Percentiles rank a stretch among this genome's conserved stretches.
phyloP scores from a whole-genome alignment of 1,139 yeast species.

The Magnusiomyces suaveolens region DNA sequence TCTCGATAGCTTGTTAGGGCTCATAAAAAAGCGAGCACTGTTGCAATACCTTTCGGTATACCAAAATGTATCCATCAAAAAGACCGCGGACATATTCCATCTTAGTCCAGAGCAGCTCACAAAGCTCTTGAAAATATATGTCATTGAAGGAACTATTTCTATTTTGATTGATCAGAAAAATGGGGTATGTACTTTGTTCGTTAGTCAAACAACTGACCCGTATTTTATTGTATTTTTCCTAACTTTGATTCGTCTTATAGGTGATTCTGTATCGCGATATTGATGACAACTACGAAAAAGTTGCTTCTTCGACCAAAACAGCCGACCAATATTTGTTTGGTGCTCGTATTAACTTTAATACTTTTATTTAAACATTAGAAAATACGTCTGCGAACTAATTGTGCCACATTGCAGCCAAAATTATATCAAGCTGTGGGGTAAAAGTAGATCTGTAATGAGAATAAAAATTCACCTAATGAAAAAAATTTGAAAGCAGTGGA shows the following conservation, averaged over 20 bases:
- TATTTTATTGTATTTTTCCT: neutral
- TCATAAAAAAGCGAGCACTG: constrained; percentile 19
- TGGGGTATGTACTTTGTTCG: constrained; percentile 10
- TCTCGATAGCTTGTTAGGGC: constrained; percentile 11
- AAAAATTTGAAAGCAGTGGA: too few relatives aligned
- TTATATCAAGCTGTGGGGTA: too few relatives aligned
- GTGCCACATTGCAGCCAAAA: too few relatives aligned
- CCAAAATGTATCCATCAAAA: constrained; percentile 15
- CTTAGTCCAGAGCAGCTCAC: constrained; percentile 7
- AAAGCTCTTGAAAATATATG: constrained; percentile 9
- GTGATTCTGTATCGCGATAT: neutral
- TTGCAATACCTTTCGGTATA: constrained; percentile 21
- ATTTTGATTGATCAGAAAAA: constrained; percentile 16
- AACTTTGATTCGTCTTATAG: constrained; percentile 4
- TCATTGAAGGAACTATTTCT: constrained; percentile 10
- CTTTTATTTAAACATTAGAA: neutral
- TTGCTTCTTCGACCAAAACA: neutral
- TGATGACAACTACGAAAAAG: constrained; percentile 3
- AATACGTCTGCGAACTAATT: too few relatives aligned
- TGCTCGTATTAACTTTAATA: neutral
- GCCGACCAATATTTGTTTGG: constrained; percentile 4
- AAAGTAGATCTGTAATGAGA: too few relatives aligned
- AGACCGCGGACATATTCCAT: constrained; percentile 13
- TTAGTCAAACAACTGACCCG: neutral
- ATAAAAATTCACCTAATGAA: too few relatives aligned